Evolutionary conservation across 2,329 filamentous ascomycete genomes (phyloP).

Genomic region (Pyrenochaeta sp.): DNA sequence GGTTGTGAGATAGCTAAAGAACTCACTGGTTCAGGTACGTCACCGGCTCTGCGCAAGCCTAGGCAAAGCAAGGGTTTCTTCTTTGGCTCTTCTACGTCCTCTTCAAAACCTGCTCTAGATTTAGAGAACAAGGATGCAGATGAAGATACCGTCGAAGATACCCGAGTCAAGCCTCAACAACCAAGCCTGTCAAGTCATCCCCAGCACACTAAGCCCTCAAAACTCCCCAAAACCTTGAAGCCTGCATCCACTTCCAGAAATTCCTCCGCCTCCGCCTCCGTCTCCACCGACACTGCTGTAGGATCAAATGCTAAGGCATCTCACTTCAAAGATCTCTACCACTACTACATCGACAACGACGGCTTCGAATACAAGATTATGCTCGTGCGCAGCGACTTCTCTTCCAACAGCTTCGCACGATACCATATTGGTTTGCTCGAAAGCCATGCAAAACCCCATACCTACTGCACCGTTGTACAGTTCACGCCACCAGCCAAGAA

Average conservation of each 20-base stretch:
- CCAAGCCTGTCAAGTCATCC: no score
- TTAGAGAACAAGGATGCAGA: no score
- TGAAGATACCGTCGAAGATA: no score
- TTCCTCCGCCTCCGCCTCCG: background rate
- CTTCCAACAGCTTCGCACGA: constrained; percentile 62
- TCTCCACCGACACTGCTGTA: background rate
- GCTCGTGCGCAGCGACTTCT: constrained; percentile 62
- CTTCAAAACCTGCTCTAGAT: no score
- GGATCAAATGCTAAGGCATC: constrained; percentile 20
- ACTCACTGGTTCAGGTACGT: constrained; percentile 50
- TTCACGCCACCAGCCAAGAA: constrained; percentile 27
- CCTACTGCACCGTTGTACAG: constrained; percentile 38
- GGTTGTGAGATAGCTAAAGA: constrained; percentile 38
- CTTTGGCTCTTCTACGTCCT: constrained; percentile 18
- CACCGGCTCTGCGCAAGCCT: constrained; percentile 17
- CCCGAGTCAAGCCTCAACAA: no score
- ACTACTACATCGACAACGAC: constrained; percentile 68
- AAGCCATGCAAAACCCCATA: constrained; percentile 38
- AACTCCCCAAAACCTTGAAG: background rate
- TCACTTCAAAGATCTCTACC: constrained; percentile 59
- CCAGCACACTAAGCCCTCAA: background rate
- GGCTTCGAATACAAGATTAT: constrained; percentile 70
- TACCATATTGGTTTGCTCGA: constrained; percentile 50
- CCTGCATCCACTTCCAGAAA: constrained; percentile 8
- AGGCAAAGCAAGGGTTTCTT: constrained; percentile 29